A percentile compares a stretch with the other conserved stretches of the same genome.
Evolutionary conservation across 2,329 filamentous ascomycete genomes (phyloP).

Genomic region (Colletotrichum horii): DNA sequence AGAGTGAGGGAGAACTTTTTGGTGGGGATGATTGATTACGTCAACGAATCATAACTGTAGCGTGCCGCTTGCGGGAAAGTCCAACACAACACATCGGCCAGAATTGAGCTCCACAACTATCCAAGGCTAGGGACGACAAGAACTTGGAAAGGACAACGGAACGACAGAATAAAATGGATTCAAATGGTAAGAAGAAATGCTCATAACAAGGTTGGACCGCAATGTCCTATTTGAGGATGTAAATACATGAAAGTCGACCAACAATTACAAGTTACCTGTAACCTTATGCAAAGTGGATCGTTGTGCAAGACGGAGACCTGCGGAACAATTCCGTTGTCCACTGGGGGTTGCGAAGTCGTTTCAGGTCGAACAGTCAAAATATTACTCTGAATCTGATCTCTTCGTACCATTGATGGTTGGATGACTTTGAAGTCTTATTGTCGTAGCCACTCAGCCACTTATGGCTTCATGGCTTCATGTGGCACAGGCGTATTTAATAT

Average conservation of each 20-base stretch:
- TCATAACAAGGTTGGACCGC: neutral
- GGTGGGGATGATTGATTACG: neutral
- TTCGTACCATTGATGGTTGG: neutral
- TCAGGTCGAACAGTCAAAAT: neutral
- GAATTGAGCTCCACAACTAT: neutral
- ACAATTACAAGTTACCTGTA: neutral
- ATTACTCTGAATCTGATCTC: neutral
- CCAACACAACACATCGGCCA: neutral
- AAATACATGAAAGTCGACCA: neutral
- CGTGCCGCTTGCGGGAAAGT: neutral
- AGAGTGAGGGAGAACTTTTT: neutral
- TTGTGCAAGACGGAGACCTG: neutral
- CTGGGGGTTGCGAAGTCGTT: neutral
- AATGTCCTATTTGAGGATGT: neutral
- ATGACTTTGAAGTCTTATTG: neutral
- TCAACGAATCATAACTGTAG: constrained; percentile 7
- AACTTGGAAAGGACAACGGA: neutral
- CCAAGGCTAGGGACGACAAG: neutral
- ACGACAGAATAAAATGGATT: neutral
- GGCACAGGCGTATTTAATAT: too few species aligned
- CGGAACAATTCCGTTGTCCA: neutral
- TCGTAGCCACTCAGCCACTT: too few species aligned
- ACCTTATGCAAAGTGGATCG: neutral
- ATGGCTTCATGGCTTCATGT: too few species aligned
- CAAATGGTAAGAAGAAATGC: rapidly evolving